phyloP scores from a whole-genome alignment of 768 basidiomycete genomes.

The Rhodotorula taiwanensis region DNA sequence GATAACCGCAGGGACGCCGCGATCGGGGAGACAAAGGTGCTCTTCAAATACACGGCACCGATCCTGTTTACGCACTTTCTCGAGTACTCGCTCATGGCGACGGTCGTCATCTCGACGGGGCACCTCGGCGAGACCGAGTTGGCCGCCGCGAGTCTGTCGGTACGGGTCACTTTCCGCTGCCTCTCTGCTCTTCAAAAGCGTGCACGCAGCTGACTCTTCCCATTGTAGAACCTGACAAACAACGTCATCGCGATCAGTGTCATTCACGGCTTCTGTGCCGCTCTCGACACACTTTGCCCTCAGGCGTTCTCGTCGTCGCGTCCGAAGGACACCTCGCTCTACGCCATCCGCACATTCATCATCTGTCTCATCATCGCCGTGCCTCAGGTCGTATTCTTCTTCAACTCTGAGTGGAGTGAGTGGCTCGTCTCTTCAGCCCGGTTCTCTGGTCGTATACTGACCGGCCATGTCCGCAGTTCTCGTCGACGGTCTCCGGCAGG shows the following conservation, averaged over 20 bases:
- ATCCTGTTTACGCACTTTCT: constrained; percentile 48
- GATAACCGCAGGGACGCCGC: constrained; percentile 8
- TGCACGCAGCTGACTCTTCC: too few species aligned
- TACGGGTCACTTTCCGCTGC: too few species aligned
- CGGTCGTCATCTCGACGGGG: constrained; percentile 77
- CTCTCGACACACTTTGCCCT: constrained; percentile 83
- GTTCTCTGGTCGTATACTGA: too few species aligned
- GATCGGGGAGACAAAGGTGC: background rate
- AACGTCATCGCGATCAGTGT: constrained; percentile 45
- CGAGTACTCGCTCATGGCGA: constrained; percentile 79
- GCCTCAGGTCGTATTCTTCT: constrained; percentile 65
- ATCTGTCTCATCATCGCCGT: constrained; percentile 32
- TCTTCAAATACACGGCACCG: constrained; percentile 35
- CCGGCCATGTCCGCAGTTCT: too few species aligned
- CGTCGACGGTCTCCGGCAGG: constrained; percentile 49
- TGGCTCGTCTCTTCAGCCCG: too few species aligned
- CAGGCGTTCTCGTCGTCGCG: constrained; percentile 87
- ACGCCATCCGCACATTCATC: constrained; percentile 35
- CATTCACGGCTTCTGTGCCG: constrained; percentile 37
- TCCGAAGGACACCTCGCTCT: constrained; percentile 54
- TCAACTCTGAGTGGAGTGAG: constrained; percentile 69
- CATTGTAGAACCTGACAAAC: constrained; percentile 62
- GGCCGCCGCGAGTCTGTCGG: constrained; percentile 65
- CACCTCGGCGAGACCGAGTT: constrained; percentile 84
- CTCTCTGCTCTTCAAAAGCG: too few species aligned